These are phyloP conservation scores for Vachellia pachyceras DNA, from an alignment of 306 rosid species.

Conservation along the genomic window DNA sequence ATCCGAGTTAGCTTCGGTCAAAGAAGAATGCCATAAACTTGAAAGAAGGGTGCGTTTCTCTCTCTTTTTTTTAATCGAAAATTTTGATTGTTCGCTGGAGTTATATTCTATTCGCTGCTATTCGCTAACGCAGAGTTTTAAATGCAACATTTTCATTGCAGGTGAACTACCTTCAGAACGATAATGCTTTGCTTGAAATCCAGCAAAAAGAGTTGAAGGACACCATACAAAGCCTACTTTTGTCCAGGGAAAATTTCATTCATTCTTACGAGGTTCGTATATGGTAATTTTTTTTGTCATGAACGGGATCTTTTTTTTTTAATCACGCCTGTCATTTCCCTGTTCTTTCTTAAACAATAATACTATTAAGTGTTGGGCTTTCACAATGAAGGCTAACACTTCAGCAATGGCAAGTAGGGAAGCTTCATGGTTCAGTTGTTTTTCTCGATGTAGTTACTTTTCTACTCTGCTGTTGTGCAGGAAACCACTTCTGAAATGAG, in stretches of 20 bases:
- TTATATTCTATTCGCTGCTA: neutral
- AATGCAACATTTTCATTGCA: conserved; percentile 16
- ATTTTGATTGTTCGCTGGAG: neutral
- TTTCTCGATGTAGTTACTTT: neutral
- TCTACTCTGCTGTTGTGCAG: conserved; percentile 42
- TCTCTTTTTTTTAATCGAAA: neutral
- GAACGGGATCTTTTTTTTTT: neutral
- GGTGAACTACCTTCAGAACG: conserved; percentile 70
- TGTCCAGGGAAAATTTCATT: conserved; percentile 61
- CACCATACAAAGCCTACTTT: conserved; percentile 60
- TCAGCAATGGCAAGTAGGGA: too few species aligned
- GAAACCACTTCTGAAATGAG: conserved; percentile 70
- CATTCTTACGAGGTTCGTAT: conserved; percentile 68
- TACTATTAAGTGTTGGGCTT: neutral
- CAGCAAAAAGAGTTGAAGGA: conserved; percentile 71
- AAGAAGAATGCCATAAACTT: conserved; percentile 60
- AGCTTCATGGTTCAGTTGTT: neutral
- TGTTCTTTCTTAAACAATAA: too few species aligned
- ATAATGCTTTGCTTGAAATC: conserved; percentile 70
- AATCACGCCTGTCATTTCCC: neutral
- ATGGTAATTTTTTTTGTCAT: neutral
- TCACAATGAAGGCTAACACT: neutral
- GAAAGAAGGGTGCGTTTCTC: conserved; percentile 58
- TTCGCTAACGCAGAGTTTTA: neutral
- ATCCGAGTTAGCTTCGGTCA: conserved; percentile 56